A percentile compares a stretch with the other conserved stretches of the same genome.
Evolutionary conservation across 23 red algal genomes (phyloP).

Genomic region (Gracilariopsis chorda): DNA sequence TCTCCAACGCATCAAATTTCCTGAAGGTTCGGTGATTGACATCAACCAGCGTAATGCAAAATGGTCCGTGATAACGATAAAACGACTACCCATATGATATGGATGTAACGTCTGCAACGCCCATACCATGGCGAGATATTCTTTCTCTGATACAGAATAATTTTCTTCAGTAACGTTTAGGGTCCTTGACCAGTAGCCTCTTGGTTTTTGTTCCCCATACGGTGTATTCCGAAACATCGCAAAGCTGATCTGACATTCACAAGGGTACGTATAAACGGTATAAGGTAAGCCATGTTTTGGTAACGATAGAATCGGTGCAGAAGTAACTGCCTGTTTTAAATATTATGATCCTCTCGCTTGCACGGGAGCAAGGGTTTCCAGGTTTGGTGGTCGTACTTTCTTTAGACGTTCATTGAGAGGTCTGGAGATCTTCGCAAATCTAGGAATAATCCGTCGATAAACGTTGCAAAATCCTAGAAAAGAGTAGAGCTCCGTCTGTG

Average conservation of each 20-base stretch:
- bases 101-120: not conserved
- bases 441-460: constrained; percentile 32
- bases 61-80: not conserved
- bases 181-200: not conserved
- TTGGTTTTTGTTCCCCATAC: not conserved
- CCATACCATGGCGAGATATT: not conserved
- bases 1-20: not conserved
- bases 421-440: not conserved
- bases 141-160: not conserved
- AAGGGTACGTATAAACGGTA: not conserved
- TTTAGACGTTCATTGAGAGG: constrained; percentile 1
- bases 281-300: not conserved
- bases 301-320: not conserved
- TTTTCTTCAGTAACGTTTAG: not conserved
- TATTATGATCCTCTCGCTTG: not conserved
- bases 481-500: not conserved
- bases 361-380: not conserved
- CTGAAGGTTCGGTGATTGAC: not conserved
- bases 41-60: not conserved
- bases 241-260: not conserved
- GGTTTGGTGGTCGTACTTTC: not conserved
- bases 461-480: constrained; percentile 29
- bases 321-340: not conserved
- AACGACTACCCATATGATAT: not conserved
- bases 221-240: not conserved